These are phyloP conservation scores for Cornus controversa DNA, from an alignment of 148 eudicot genomes.

Conservation along the genomic window DNA sequence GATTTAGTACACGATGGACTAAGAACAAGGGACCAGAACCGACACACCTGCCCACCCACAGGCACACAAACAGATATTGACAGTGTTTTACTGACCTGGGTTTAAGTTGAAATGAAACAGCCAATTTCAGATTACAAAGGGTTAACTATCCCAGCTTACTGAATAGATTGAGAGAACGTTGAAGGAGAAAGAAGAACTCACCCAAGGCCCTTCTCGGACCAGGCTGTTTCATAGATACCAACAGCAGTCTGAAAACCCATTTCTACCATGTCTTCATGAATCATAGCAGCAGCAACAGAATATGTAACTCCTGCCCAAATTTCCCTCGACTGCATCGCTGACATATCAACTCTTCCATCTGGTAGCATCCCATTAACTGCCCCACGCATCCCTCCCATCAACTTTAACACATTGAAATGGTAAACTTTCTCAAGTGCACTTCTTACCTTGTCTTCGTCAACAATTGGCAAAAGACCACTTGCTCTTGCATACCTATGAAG, in stretches of 20 bases:
- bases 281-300: conserved; percentile 69
- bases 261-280: conserved; percentile 61
- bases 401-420: conserved; percentile 25
- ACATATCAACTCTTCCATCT: conserved; percentile 25
- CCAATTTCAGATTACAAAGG: too few relatives aligned
- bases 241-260: conserved; percentile 60
- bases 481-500: conserved; percentile 26
- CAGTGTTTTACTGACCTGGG: too few relatives aligned
- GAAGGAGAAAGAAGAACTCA: conserved; percentile 25
- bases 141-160: neutral
- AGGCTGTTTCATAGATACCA: conserved; percentile 56
- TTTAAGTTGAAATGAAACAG: too few relatives aligned
- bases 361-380: conserved; percentile 33
- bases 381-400: conserved; percentile 24
- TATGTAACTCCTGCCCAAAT: conserved; percentile 73
- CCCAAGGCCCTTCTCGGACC: conserved; percentile 69
- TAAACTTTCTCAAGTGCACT: conserved; percentile 30
- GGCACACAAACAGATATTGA: too few relatives aligned
- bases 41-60: too few relatives aligned
- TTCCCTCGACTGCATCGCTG: conserved; percentile 33
- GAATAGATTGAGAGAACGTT: too few relatives aligned
- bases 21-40: too few relatives aligned
- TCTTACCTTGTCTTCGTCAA: conserved; percentile 23
- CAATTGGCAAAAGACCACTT: conserved; percentile 24
- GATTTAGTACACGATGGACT: neutral